Base-by-base conservation (phyloP, 2,329 filamentous ascomycete species). In the Ophiosphaerella korrae region DNA sequence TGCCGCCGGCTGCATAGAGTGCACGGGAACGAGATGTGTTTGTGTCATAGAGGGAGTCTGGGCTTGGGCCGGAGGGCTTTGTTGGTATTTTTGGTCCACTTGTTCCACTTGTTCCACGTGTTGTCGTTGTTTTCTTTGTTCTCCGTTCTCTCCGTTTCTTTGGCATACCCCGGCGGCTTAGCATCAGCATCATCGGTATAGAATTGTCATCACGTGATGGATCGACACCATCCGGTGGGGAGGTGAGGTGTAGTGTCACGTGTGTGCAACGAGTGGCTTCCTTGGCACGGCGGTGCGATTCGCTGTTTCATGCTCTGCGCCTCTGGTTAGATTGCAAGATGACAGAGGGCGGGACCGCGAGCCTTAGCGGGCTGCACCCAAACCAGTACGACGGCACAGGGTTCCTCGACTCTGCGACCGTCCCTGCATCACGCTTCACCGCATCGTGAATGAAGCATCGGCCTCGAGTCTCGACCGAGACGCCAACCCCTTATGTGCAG, bases 1-100 rank as follows among this genome's bases (percentile, higher is more conserved):
- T 61, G 12, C 61, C 64, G 32, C 32, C 59, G n/a, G 55, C 64
- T 37, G 54, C 49, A 50, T 65, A 46, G 44, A 16, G 21, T 24
- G 16, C 43, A 4, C 18, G 18, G 18, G 18, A 21, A 4, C 18
- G 18, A 21, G 18, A 21, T 21, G 18, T 21, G 18, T 21, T 21
- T 21, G 18, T 21, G 18, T 21, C 5, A 4, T 21, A 21, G 18
- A 21, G 18, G 18, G 11, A 8, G 31, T 37, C 13, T 21, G 45
- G 32, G 33, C 18, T 42, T 52, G 52, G 37, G 40, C 47, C 37
- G 37, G 41, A 32, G 36, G 40, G n/a, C 31, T 13, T 52, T 42
- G 18, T 21, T 21, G 18, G 18, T 21, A 21, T 21, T 21, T 21
- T 21, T 21, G 18, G 18, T 21, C 3, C 18, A 21, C 18, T 21